Evolutionary conservation across 306 rosid genomes (phyloP), one percentile per base, ranked within the genome.

Genomic region (Rosa multiflora): DNA sequence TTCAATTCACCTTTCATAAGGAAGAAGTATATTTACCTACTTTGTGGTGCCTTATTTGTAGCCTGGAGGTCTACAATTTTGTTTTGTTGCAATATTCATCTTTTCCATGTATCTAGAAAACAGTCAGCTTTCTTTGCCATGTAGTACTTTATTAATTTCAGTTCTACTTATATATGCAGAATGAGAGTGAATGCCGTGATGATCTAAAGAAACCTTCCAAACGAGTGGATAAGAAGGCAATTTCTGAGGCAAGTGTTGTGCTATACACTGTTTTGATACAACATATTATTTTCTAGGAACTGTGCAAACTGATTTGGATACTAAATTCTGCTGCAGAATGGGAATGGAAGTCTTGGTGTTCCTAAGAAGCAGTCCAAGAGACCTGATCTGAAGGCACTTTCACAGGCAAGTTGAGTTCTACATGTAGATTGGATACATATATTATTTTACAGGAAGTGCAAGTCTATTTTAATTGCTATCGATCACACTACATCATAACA

Each of bases 351-450:
- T 23, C 63, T 49, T 48, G 85, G 8, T 29, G 40, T 72, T 55
- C 35, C 37, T 52, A 82, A 71, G 83, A 78, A 71, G 21, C 29
- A 72, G 77, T 62, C 83, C 71, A 78, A 79, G 66, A 72, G 86
- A 79, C 83, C 86, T 40, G 88, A 85, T 79, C 61, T 85, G 74
- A 85, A 85, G 80, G 83, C 82, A 20, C 46, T 81, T 78, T 59
- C 82, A 2, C 51, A 78, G 88, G 85, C 80, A 78, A 68, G 88
- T 81, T 67, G 49, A 40, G 26, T 74, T 47, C 23, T 44, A 3
- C 69, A 8, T 8, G 53, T 43, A 59, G 26, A 14, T 74, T 21
- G 59, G 12, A 35, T n/a, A 20, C 37, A 73, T 14, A 5, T 53
- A 39, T 12, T n/a, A 73, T 11, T 35, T 52, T 40, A 29, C 17